Percentiles rank a stretch among this genome's conserved stretches.
phyloP scores from a whole-genome alignment of 768 basidiomycete genomes.

The Lenzites betulinus region DNA sequence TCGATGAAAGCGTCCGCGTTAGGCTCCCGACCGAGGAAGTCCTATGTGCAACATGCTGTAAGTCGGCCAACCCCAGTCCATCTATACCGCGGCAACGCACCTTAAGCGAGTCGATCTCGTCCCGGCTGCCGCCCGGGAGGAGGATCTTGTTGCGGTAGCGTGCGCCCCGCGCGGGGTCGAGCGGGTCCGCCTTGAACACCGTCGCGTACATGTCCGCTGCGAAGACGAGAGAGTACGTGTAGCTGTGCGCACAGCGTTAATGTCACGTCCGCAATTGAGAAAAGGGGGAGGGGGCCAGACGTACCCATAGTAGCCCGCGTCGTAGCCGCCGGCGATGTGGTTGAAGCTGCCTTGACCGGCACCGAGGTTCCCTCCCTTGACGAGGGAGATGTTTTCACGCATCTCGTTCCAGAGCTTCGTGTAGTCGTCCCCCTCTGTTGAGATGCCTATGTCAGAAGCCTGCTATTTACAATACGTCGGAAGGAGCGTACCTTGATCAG shows the following conservation, averaged over 20 bases:
- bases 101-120: conserved; percentile 79
- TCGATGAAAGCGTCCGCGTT: conserved; percentile 76
- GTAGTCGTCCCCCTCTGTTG: conserved; percentile 62
- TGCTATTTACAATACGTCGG: no score
- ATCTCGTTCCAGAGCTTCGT: conserved; percentile 80
- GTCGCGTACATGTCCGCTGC: conserved; percentile 65
- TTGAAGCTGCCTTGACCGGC: conserved; percentile 79
- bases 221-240: conserved; percentile 72
- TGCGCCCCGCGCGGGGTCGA: conserved; percentile 66
- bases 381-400: conserved; percentile 67
- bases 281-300: neutral
- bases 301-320: conserved; percentile 72
- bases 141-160: conserved; percentile 79
- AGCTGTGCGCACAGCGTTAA: conserved; percentile 27
- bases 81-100: conserved; percentile 35
- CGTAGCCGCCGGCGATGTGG: conserved; percentile 78
- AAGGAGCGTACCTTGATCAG: conserved; percentile 53
- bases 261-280: neutral
- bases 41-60: conserved; percentile 40
- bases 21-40: conserved; percentile 76
- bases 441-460: neutral
- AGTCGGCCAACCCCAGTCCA: neutral
- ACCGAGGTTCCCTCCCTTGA: conserved; percentile 57
- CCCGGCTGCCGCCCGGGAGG: conserved; percentile 70
- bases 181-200: conserved; percentile 79